Conservation (phyloP, 164 flowering plant genomes). For the Macadamia tetraphylla region DNA sequence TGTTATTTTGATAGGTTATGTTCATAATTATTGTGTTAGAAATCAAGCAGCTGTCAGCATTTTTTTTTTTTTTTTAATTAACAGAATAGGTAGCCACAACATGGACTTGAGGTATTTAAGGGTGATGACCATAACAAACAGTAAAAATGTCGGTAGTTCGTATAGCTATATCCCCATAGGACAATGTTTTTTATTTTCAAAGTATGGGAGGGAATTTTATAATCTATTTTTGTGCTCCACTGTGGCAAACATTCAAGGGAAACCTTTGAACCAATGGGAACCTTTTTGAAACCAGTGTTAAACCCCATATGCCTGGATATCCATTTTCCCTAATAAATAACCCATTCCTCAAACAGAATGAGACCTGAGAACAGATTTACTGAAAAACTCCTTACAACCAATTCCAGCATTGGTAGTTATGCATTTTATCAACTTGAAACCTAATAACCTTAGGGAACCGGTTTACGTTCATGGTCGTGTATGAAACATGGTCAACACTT, state of each 20-base stretch:
- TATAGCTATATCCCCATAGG: neutral
- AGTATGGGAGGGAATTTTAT: neutral
- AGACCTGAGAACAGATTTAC: neutral
- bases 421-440: neutral
- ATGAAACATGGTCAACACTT: too few relatives aligned
- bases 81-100: neutral
- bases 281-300: neutral
- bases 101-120: neutral
- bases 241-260: neutral
- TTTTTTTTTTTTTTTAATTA: too few relatives aligned
- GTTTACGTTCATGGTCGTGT: too few relatives aligned
- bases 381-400: neutral
- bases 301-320: neutral
- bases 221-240: neutral
- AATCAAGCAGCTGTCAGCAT: neutral
- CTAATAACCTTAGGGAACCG: too few relatives aligned
- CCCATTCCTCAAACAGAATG: neutral
- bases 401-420: neutral
- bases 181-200: neutral
- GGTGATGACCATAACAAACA: neutral
- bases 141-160: too few relatives aligned
- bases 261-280: neutral
- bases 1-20: neutral
- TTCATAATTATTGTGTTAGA: neutral
- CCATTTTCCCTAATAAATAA: neutral